Evolutionary conservation across 768 basidiomycete genomes (phyloP), one percentile per base, ranked within the genome.

Genomic region (Tubosaeta brunneosetosa): DNA sequence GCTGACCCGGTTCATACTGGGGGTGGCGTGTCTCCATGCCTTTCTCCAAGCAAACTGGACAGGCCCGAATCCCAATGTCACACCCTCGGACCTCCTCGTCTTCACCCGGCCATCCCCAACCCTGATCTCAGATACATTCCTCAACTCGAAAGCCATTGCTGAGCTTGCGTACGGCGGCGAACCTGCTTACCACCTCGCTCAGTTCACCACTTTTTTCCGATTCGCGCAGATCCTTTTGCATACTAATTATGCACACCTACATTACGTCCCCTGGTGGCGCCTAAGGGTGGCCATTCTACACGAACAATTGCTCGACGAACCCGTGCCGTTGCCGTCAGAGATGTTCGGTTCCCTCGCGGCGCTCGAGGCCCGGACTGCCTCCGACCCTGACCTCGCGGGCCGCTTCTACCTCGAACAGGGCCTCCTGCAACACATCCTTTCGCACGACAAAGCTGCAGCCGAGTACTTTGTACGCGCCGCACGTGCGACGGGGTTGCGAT

Each of bases 11-110:
- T 73, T 98, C 36, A 68, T 81, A 10, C 57, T 92, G 10, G 91
- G 83, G 0, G 77, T 95, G 10, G 84, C 92, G 6, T 86, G 86
- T 56, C 75, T 97, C 22, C 92, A 97, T 57, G 83, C 90, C 0
- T 99, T 95, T 72, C 76, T 94, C 5, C 97, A 99, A 67, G 78
- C 76, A 27, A 99, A 99, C 70, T 99, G 94, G 93, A 97, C 94
- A 0, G 97, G 97, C 6, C 97, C 97, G 3, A 79, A 88, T 61
- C 78, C 97, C 40, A 73, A 83, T 53, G 67, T 94, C 55, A 68
- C 70, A 56, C 65, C 77, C 42, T 60, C 71, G 58, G 74, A 72
- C 33, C 47, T 76, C 44, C 63, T 77, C 60, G 42, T 67, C 52
- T 73, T 80, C 25, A 61, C 73, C 37, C 58, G 60, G 27, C 56